Conservation (phyloP, 1,284 basidiomycete species). For the Golubevia sp. region DNA sequence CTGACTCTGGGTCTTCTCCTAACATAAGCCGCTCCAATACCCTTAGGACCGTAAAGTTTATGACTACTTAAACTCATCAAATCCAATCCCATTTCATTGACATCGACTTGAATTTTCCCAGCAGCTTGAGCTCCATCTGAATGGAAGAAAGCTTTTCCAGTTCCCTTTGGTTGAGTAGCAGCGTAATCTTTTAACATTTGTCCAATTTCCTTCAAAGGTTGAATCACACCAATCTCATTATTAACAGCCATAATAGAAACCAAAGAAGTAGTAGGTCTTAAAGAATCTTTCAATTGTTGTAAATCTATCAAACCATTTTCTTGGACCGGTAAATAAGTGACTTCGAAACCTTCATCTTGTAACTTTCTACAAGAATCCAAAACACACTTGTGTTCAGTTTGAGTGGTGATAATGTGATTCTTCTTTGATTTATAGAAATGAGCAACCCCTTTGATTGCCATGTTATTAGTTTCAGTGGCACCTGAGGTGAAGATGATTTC, state of each 20-base stretch:
- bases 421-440: slow-evolving; percentile 69
- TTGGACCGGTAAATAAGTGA: slow-evolving; percentile 94
- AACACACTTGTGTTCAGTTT: slow-evolving; percentile 94
- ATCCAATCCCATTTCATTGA: slow-evolving; percentile 94
- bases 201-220: slow-evolving; percentile 95
- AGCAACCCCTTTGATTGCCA: slow-evolving; percentile 96
- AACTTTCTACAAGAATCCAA: slow-evolving; percentile 95
- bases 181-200: slow-evolving; percentile 68
- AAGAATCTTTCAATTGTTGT: slow-evolving; percentile 76
- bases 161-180: slow-evolving; percentile 75
- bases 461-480: slow-evolving; percentile 97
- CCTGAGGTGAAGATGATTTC: slow-evolving; percentile 98
- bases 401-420: slow-evolving; percentile 67
- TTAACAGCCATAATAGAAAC: slow-evolving; percentile 99
- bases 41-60: slow-evolving; percentile 98
- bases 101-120: slow-evolving; percentile 71
- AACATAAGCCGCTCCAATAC: slow-evolving; percentile 92
- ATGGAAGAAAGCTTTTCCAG: slow-evolving; percentile 78
- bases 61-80: slow-evolving; percentile 95
- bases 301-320: slow-evolving; percentile 82
- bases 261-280: slow-evolving; percentile 80
- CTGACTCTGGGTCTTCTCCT: slow-evolving; percentile 89
- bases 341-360: slow-evolving; percentile 93
- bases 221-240: slow-evolving; percentile 99
- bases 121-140: slow-evolving; percentile 96